phyloP scores from a whole-genome alignment of 2,329 filamentous ascomycete species.

The Venturia effusa region DNA sequence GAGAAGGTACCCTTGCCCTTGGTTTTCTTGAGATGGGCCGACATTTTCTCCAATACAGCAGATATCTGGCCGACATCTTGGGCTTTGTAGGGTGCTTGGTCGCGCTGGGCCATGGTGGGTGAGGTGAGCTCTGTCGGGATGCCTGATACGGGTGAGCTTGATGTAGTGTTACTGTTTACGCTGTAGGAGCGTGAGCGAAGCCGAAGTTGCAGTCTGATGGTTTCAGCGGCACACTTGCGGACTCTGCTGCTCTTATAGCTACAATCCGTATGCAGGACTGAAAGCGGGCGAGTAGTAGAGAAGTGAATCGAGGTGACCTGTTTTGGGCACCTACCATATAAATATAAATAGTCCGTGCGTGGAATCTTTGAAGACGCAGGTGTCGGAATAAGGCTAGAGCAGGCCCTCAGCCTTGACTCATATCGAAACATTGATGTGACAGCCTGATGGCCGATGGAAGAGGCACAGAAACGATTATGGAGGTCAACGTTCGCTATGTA shows the following conservation, averaged over 20 bases:
- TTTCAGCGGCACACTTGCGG: not conserved
- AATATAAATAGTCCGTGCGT: not conserved
- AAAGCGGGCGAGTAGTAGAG: not conserved
- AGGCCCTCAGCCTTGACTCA: not conserved
- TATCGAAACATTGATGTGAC: not conserved
- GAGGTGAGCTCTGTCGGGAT: not conserved
- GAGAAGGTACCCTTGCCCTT: slow-evolving; percentile 49
- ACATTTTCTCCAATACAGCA: slow-evolving; percentile 53
- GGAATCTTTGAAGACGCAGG: not conserved
- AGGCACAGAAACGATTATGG: not conserved
- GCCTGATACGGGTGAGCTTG: not conserved
- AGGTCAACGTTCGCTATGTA: not conserved
- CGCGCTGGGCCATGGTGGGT: slow-evolving; percentile 39
- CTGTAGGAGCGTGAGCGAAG: not conserved
- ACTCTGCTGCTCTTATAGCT: not conserved
- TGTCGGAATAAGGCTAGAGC: not conserved
- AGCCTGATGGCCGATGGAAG: not conserved
- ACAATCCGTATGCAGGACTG: not conserved
- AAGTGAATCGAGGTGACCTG: not conserved
- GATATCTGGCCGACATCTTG: slow-evolving; percentile 62
- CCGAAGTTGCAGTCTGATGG: not conserved
- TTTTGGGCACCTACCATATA: not conserved
- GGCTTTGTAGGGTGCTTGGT: slow-evolving; percentile 48
- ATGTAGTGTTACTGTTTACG: not conserved
- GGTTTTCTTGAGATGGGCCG: slow-evolving; percentile 40